Evolutionary conservation across 202 grass and related monocot genomes (phyloP), one percentile per base, ranked within the genome.

Genomic region (Zizania palustris): DNA sequence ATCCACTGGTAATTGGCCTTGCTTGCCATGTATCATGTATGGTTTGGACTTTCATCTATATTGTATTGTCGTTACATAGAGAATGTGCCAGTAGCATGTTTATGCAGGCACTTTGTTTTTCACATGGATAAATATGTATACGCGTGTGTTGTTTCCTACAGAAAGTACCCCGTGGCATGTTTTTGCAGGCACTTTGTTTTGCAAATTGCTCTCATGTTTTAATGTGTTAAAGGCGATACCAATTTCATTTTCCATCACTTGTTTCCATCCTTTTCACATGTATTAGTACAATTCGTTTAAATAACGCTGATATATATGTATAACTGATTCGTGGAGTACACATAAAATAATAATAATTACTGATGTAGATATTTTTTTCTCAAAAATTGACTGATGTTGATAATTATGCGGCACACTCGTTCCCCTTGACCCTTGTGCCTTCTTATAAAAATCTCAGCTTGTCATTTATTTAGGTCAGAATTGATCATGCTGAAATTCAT

Each of bases 11-110:
- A 67, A 61, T 37, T 48, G 14, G 19, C 19, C 42, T 67, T 73
- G 11, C 35, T 41, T 71, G 43, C 36, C 64, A 49, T 64, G 53
- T 58, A 42, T 82, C 64, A 49, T 64, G 53, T 58, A 42, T 82
- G n/a, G 51, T 55, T 55, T 55, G 20, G 46, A 71, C 11, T 12
- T 83, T 28, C 28, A 19, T 67, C 8, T 78, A 53, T 68, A 18
- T 72, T 28, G 28, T 28, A 28, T 28, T 28, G 28, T 28, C 54
- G 11, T 66, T 37, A 15, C 55, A 62, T 22, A 68, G 39, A 12
- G 79, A 77, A 50, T 71, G 51, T 73, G 59, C 38, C 46, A 61
- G 56, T 53, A 78, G 16, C 50, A 60, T 87, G 48, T 58, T 71
- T 69, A 73, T 74, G n/a, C n/a, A 40, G 37, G 21, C 8, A 18